Percentiles rank a stretch among this genome's conserved stretches.
phyloP scores from a whole-genome alignment of 1,139 yeast species.

The Yamadazyma atlantica region DNA sequence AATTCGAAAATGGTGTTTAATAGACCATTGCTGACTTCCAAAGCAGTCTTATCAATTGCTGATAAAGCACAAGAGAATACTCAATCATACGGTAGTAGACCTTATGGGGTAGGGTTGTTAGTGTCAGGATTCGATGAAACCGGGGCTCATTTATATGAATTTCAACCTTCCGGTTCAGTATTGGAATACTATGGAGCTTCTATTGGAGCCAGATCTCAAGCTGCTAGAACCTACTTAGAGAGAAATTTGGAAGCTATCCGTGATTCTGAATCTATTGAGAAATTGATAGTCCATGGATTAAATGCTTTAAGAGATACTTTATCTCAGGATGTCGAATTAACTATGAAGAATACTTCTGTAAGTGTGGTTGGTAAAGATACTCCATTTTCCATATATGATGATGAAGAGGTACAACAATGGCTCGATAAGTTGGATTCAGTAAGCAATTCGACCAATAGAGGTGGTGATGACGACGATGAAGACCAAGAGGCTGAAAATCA shows the following conservation, averaged over 20 bases:
- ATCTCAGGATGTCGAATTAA: constrained; percentile 91
- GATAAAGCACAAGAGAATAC: constrained; percentile 98
- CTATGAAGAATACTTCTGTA: constrained; percentile 79
- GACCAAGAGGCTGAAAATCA: constrained; percentile 24
- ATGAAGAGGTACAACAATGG: constrained; percentile 83
- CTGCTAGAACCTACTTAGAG: constrained; percentile 94
- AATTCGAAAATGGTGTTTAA: constrained; percentile 81
- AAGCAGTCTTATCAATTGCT: constrained; percentile 84
- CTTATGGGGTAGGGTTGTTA: constrained; percentile 94
- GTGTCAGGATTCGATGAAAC: constrained; percentile 92
- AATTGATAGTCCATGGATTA: constrained; percentile 82
- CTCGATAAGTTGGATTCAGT: constrained; percentile 65
- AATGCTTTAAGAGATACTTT: constrained; percentile 92
- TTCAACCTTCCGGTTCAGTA: constrained; percentile 93
- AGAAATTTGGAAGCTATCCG: constrained; percentile 72
- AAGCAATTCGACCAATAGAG: constrained; percentile 50
- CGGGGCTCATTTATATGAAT: constrained; percentile 93
- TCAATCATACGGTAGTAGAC: constrained; percentile 93
- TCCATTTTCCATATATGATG: constrained; percentile 76
- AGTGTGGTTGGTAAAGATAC: constrained; percentile 85
- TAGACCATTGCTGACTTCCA: constrained; percentile 81
- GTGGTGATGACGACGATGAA: constrained; percentile 39
- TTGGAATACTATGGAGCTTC: constrained; percentile 92
- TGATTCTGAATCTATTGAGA: constrained; percentile 59
- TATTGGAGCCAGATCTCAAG: constrained; percentile 98